Evolutionary conservation across 2,329 filamentous ascomycete species (phyloP).

Genomic region (Ascochyta lentis): DNA sequence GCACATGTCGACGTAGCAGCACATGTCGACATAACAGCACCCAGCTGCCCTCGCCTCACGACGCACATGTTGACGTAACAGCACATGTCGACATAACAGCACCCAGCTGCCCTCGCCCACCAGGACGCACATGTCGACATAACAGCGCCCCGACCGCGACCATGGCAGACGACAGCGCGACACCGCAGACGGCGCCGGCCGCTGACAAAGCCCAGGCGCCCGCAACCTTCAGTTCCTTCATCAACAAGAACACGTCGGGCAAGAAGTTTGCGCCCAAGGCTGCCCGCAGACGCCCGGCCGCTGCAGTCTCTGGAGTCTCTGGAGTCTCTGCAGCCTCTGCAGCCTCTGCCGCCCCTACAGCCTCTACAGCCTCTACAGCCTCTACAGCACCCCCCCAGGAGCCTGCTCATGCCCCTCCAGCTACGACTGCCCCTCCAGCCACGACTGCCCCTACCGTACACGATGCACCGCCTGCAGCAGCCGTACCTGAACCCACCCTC

Average conservation of each 20-base stretch:
- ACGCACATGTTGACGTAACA: too few species aligned
- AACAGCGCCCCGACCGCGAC: not conserved
- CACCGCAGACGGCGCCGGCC: constrained; percentile 1
- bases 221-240: constrained; percentile 37
- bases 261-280: constrained; percentile 59
- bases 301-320: constrained; percentile 18
- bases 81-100: not conserved
- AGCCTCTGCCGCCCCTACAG: too few species aligned
- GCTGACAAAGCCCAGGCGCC: constrained; percentile 31
- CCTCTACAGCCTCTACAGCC: too few species aligned
- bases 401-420: constrained; percentile 4
- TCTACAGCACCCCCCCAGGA: constrained; percentile 33
- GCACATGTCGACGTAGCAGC: too few species aligned
- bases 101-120: too few species aligned
- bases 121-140: not conserved
- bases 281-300: constrained; percentile 50
- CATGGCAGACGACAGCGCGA: constrained; percentile 37
- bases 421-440: not conserved
- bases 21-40: too few species aligned
- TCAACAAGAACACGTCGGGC: constrained; percentile 52
- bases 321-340: too few species aligned
- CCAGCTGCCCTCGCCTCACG: too few species aligned
- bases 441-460: not conserved
- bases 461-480: not conserved
- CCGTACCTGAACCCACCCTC: not conserved